A percentile compares a stretch with the other conserved stretches of the same genome.
phyloP scores from a whole-genome alignment of 164 flowering plant genomes.

The Sextonia rubra region DNA sequence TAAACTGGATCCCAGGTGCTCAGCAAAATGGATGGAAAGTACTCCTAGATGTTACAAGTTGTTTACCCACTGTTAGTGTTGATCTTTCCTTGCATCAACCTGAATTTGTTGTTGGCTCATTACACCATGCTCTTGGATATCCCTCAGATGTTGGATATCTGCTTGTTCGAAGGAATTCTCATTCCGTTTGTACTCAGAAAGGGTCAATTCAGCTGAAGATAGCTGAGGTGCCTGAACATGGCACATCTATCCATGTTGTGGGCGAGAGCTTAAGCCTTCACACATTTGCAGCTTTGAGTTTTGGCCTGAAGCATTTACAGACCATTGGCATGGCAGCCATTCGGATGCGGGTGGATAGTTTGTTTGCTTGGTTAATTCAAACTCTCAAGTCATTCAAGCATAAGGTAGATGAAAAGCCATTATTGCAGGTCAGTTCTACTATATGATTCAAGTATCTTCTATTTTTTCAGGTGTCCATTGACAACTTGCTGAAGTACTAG shows the following conservation, averaged over 20 bases:
- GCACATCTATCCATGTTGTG: background rate
- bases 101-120: constrained; percentile 9
- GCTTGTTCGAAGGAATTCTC: constrained; percentile 9
- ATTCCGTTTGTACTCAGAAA: constrained; percentile 6
- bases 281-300: constrained; percentile 10
- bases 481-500: background rate
- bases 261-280: constrained; percentile 6
- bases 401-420: constrained; percentile 4
- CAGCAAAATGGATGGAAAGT: constrained; percentile 16
- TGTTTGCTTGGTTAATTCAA: constrained; percentile 5
- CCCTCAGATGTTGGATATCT: constrained; percentile 7
- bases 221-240: constrained; percentile 4
- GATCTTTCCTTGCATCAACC: constrained; percentile 14
- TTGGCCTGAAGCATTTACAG: constrained; percentile 10
- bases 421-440: constrained; percentile 8
- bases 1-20: constrained; percentile 7
- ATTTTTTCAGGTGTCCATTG: background rate
- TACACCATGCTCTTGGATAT: constrained; percentile 7
- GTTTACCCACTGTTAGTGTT: background rate
- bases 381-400: constrained; percentile 10
- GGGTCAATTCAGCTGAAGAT: constrained; percentile 1
- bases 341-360: constrained; percentile 5
- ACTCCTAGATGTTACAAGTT: background rate
- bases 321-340: background rate
- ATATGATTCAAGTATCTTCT: background rate